These are phyloP conservation scores for Setaria italica DNA, from an alignment of 202 grass and related monocot species.

Conservation along the genomic window DNA sequence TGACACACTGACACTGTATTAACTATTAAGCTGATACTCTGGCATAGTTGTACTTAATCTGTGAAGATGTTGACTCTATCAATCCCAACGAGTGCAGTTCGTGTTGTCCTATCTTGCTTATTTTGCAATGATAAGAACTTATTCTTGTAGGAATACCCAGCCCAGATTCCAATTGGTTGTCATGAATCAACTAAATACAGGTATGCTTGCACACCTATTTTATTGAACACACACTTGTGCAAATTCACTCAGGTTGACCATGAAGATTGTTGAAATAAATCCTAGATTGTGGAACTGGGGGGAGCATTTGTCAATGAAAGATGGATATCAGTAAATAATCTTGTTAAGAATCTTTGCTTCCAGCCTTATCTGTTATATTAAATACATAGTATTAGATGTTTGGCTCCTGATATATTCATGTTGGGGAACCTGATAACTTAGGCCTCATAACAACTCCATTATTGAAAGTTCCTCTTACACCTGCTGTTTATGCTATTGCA, in stretches of 20 bases:
- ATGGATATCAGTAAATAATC: background rate
- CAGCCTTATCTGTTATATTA: background rate
- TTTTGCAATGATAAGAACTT: constrained; percentile 8
- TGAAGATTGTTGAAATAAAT: constrained; percentile 9
- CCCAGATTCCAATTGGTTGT: constrained; percentile 70
- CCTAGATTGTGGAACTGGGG: background rate
- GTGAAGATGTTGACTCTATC: constrained; percentile 3
- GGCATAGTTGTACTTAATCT: background rate
- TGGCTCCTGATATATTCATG: background rate
- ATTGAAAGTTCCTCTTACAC: background rate
- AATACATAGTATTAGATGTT: background rate
- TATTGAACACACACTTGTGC: background rate
- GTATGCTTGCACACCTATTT: constrained; percentile 38
- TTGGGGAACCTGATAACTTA: background rate
- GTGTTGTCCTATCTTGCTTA: background rate
- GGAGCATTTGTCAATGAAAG: background rate
- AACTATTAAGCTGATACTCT: background rate
- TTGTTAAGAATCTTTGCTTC: background rate
- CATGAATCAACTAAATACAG: constrained; percentile 73
- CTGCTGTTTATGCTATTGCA: background rate
- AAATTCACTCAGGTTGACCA: constrained; percentile 1
- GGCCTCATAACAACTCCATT: background rate
- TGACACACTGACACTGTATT: background rate
- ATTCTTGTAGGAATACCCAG: constrained; percentile 66
- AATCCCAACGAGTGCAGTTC: background rate